Percentiles rank a stretch among this genome's conserved stretches.
Conservation (phyloP, 202 grass and related monocot species). For the Cymbopogon flexuosus region DNA sequence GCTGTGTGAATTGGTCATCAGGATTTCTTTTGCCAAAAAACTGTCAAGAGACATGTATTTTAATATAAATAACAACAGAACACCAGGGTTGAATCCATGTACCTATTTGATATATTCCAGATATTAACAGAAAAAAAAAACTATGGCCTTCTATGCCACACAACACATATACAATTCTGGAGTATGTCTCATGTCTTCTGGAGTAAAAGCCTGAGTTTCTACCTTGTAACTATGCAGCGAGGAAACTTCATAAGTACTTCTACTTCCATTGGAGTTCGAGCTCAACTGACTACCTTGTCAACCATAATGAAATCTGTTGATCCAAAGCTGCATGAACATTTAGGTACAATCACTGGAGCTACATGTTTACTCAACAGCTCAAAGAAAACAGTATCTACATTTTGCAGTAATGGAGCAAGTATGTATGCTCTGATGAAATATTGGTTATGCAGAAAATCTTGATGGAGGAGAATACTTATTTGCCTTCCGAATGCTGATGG, state of each 20-base stretch:
- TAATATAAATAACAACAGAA: not conserved
- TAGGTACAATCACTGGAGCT: slow-evolving; percentile 54
- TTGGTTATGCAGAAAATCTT: slow-evolving; percentile 68
- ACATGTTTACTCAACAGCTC: slow-evolving; percentile 11
- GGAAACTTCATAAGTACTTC: slow-evolving; percentile 82
- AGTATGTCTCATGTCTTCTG: not conserved
- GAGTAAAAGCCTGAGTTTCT: slow-evolving; percentile 23
- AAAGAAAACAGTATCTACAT: slow-evolving; percentile 24
- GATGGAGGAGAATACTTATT: slow-evolving; percentile 98
- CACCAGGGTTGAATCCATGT: not conserved
- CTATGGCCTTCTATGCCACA: not conserved
- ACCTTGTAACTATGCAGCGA: slow-evolving; percentile 57
- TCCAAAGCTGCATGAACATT: slow-evolving; percentile 90
- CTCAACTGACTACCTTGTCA: slow-evolving; percentile 69
- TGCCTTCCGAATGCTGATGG: slow-evolving; percentile 97
- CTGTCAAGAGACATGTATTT: not conserved
- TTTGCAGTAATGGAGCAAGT: slow-evolving; percentile 9
- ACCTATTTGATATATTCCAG: slow-evolving; percentile 7
- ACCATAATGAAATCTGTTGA: slow-evolving; percentile 77
- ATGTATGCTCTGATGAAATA: slow-evolving; percentile 33
- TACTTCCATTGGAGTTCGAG: slow-evolving; percentile 93
- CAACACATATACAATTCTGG: not conserved
- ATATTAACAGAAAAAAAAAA: slow-evolving; percentile 1
- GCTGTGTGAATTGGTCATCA: not conserved
- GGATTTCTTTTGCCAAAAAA: not conserved